phyloP scores from a whole-genome alignment of 169 alveolate genomes.

The Blepharisma undulans region DNA sequence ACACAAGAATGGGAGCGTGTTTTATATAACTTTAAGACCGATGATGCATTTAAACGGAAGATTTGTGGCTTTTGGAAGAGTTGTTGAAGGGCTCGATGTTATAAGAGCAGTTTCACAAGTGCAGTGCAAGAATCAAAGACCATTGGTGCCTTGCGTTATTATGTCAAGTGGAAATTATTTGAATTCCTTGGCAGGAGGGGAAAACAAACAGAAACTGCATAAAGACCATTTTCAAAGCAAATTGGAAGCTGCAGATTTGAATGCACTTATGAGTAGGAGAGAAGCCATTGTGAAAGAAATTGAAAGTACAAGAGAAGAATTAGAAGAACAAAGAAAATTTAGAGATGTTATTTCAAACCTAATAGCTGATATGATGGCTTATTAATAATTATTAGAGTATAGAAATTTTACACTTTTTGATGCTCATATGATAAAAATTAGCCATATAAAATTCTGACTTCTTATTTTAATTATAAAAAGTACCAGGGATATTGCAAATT shows the following conservation, averaged over 20 bases:
- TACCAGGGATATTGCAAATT: no score
- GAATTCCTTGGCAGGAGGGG: neutral
- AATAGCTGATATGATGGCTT: neutral
- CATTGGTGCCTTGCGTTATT: neutral
- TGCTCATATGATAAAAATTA: no score
- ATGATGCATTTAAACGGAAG: constrained; percentile 90
- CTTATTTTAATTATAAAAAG: no score
- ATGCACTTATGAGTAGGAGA: neutral
- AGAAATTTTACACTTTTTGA: neutral
- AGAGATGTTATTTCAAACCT: neutral
- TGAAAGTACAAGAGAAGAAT: constrained; percentile 23
- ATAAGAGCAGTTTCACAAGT: constrained; percentile 44
- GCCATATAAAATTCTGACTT: no score
- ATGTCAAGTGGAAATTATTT: neutral
- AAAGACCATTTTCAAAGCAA: neutral
- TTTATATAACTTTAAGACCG: constrained; percentile 88
- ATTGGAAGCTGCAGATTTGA: neutral
- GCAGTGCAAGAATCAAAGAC: neutral
- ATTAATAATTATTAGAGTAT: neutral
- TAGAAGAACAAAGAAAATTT: constrained; percentile 14
- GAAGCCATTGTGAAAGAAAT: constrained; percentile 26
- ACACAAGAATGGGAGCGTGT: constrained; percentile 94
- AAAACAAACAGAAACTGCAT: neutral
- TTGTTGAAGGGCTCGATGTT: constrained; percentile 63
- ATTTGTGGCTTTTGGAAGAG: constrained; percentile 80